Percentiles rank a stretch among this genome's conserved stretches.
Conservation (phyloP, 108 stramenopile genomes). For the Cyclotella atomus region DNA sequence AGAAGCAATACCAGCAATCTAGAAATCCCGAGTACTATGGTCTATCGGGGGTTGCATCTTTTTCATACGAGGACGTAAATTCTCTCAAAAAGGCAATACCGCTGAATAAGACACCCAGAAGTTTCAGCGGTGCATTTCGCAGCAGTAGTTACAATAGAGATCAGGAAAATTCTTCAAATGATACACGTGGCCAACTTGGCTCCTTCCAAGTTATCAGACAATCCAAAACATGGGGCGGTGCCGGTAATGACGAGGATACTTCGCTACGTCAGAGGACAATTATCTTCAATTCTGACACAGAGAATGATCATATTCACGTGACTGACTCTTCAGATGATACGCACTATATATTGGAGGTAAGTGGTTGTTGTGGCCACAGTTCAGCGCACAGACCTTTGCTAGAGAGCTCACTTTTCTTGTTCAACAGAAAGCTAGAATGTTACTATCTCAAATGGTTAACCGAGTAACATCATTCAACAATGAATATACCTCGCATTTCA, state of each 20-base stretch:
- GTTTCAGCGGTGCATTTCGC: background rate
- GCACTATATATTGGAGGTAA: background rate
- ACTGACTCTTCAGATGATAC: background rate
- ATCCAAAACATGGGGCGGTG: background rate
- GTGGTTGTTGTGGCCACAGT: background rate
- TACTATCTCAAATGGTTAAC: constrained; percentile 68
- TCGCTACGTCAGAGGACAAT: too few relatives aligned
- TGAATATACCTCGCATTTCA: background rate
- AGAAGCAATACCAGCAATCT: background rate
- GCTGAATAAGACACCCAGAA: background rate
- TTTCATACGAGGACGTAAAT: constrained; percentile 7
- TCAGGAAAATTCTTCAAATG: too few relatives aligned
- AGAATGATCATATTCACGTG: background rate
- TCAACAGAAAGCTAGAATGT: constrained; percentile 63
- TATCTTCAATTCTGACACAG: background rate
- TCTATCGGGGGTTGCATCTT: constrained; percentile 43
- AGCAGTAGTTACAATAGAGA: background rate
- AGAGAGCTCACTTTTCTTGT: background rate
- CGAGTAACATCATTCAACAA: constrained; percentile 45
- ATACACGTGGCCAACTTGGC: too few relatives aligned
- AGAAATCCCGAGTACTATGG: constrained; percentile 30
- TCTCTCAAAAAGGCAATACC: background rate
- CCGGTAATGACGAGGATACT: background rate
- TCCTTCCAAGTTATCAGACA: background rate
- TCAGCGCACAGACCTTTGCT: background rate